Conservation (phyloP, 1,284 basidiomycete genomes). For the Tilletia caries region DNA sequence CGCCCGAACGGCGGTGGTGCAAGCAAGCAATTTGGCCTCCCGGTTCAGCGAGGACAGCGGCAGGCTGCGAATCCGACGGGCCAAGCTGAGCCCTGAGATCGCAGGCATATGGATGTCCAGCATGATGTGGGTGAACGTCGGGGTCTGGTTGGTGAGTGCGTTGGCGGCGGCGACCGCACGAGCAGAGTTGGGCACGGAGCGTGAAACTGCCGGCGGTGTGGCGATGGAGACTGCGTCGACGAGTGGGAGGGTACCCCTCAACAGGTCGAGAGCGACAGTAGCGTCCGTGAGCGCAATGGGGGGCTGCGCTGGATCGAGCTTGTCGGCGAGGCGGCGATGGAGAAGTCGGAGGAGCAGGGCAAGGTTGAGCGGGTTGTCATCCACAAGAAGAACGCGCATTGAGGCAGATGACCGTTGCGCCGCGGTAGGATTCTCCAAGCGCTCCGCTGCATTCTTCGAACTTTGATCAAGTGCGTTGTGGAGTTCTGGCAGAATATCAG, state of each 20-base stretch:
- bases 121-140: constrained; percentile 11
- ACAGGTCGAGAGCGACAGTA: background rate
- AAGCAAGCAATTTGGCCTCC: background rate
- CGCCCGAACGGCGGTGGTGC: constrained; percentile 1
- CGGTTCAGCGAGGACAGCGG: background rate
- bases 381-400: constrained; percentile 41
- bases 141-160: background rate
- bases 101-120: constrained; percentile 13
- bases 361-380: constrained; percentile 46
- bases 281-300: constrained; percentile 5
- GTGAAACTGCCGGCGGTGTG: background rate
- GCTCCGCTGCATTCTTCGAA: background rate
- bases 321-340: background rate
- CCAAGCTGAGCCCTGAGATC: constrained; percentile 3
- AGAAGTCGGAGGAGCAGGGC: constrained; percentile 5
- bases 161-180: background rate
- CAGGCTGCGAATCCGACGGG: constrained; percentile 1
- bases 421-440: background rate
- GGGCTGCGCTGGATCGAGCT: constrained; percentile 1
- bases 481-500: background rate
- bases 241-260: background rate
- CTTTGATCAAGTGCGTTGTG: background rate
- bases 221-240: background rate
- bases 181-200: background rate
- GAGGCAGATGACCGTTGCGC: background rate